A percentile compares a stretch with the other conserved stretches of the same genome.
These are phyloP conservation scores for Bombardia bombarda DNA, from an alignment of 495 filamentous ascomycete species.

Conservation along the genomic window DNA sequence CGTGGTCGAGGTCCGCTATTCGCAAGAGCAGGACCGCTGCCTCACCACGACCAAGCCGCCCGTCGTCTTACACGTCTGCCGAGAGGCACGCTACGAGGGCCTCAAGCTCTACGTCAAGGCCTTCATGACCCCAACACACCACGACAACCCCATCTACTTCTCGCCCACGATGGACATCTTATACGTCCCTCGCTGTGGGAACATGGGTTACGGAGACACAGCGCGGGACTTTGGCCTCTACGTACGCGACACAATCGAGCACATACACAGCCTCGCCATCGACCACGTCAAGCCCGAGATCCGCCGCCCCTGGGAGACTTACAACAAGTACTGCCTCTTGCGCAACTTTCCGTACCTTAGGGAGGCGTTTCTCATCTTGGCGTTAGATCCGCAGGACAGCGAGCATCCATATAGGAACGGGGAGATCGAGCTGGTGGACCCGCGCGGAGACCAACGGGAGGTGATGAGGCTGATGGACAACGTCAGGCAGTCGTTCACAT, in stretches of 20 bases:
- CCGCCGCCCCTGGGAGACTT: slow-evolving; percentile 45
- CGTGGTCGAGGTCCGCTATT: slow-evolving; percentile 34
- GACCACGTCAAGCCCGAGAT: slow-evolving; percentile 40
- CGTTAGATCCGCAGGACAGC: slow-evolving; percentile 2
- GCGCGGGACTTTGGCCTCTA: slow-evolving; percentile 29
- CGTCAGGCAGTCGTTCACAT: slow-evolving; percentile 32
- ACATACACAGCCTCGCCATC: slow-evolving; percentile 33
- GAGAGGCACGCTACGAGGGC: slow-evolving; percentile 37
- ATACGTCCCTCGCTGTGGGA: slow-evolving; percentile 37
- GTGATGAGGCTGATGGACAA: slow-evolving; percentile 30
- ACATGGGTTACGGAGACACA: slow-evolving; percentile 41
- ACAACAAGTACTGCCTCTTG: slow-evolving; percentile 41
- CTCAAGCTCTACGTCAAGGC: slow-evolving; percentile 29
- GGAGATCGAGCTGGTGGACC: slow-evolving; percentile 30
- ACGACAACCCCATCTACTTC: slow-evolving; percentile 32
- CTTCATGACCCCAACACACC: slow-evolving; percentile 31
- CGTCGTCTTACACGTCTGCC: slow-evolving; percentile 30
- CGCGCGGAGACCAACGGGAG: slow-evolving; percentile 19
- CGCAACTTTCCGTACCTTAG: slow-evolving; percentile 32
- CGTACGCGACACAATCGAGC: slow-evolving; percentile 17
- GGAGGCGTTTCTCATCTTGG: slow-evolving; percentile 20
- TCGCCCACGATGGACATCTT: slow-evolving; percentile 37
- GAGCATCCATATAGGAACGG: background rate
- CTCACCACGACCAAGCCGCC: slow-evolving; percentile 31
- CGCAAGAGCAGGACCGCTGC: slow-evolving; percentile 21